These are phyloP conservation scores for Agapanthus africanus DNA, from an alignment of 106 monocot genomes.

Conservation along the genomic window DNA sequence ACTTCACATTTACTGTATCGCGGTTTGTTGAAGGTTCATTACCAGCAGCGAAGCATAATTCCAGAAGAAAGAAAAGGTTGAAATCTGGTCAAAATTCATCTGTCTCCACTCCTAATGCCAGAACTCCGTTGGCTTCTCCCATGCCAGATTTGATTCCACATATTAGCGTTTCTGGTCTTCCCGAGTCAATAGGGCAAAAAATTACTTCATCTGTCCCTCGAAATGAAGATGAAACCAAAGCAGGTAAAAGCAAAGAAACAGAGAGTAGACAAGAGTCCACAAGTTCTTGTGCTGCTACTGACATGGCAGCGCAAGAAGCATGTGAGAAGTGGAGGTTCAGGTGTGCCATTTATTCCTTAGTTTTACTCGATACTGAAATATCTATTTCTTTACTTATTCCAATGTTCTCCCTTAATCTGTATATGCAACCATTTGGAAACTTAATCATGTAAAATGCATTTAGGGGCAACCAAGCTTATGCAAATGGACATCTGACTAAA, in stretches of 20 bases:
- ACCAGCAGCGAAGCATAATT: slow-evolving; percentile 22
- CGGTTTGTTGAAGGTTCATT: slow-evolving; percentile 22
- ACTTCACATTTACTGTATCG: slow-evolving; percentile 45
- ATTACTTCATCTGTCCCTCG: not conserved
- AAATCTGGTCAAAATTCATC: slow-evolving; percentile 26
- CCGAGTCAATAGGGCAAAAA: slow-evolving; percentile 10
- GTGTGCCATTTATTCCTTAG: slow-evolving; percentile 24
- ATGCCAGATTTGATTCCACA: slow-evolving; percentile 16
- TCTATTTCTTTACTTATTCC: not conserved
- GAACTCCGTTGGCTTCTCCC: slow-evolving; percentile 16
- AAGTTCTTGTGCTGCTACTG: slow-evolving; percentile 11
- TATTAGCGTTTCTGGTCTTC: slow-evolving; percentile 16
- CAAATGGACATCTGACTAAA: slow-evolving; percentile 61
- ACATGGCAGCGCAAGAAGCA: slow-evolving; percentile 40
- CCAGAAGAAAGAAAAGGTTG: slow-evolving; percentile 44
- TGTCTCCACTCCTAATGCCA: slow-evolving; percentile 8
- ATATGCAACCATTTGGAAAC: not conserved
- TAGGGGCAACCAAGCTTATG: slow-evolving; percentile 94
- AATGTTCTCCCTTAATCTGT: not conserved
- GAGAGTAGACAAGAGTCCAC: slow-evolving; percentile 17
- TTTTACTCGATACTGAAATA: not conserved
- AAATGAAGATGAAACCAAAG: slow-evolving; percentile 13
- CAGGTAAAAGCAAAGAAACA: slow-evolving; percentile 17
- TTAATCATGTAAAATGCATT: slow-evolving; percentile 15
- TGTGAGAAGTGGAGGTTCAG: slow-evolving; percentile 95